Conservation (phyloP, 805 yeast genomes). For the Zygosaccharomyces gambellarensis region DNA sequence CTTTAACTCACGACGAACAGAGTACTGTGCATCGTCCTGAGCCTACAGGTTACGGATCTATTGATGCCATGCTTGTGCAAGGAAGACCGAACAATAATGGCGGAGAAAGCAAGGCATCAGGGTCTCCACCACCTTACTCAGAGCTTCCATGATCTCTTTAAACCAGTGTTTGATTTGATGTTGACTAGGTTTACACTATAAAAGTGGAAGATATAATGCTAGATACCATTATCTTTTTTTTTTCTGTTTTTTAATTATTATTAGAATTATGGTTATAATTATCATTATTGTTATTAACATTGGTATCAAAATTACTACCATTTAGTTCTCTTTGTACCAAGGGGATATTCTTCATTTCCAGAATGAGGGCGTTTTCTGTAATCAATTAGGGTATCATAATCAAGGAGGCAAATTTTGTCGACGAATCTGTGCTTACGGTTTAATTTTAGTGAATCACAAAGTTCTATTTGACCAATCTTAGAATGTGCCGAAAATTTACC, state of each 20-base stretch:
- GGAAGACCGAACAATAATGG: slow-evolving; percentile 6
- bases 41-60: slow-evolving; percentile 5
- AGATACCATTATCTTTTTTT: not conserved
- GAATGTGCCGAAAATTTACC: slow-evolving; percentile 18
- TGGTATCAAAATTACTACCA: slow-evolving; percentile 6
- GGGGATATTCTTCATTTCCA: slow-evolving; percentile 1
- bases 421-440: slow-evolving; percentile 16
- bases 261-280: not conserved
- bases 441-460: slow-evolving; percentile 20
- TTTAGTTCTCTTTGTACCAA: slow-evolving; percentile 7
- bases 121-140: slow-evolving; percentile 16
- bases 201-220: not conserved
- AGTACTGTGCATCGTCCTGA: not conserved
- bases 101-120: slow-evolving; percentile 8
- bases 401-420: slow-evolving; percentile 21
- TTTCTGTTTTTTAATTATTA: no score
- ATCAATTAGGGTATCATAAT: slow-evolving; percentile 9
- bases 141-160: slow-evolving; percentile 10
- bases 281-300: not conserved
- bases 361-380: slow-evolving; percentile 8
- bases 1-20: not conserved
- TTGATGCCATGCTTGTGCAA: slow-evolving; percentile 7
- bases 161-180: not conserved
- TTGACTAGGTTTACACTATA: no score
- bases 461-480: slow-evolving; percentile 18